Conservation (phyloP, 163 green algal species). For the Chlorella variabilis region DNA sequence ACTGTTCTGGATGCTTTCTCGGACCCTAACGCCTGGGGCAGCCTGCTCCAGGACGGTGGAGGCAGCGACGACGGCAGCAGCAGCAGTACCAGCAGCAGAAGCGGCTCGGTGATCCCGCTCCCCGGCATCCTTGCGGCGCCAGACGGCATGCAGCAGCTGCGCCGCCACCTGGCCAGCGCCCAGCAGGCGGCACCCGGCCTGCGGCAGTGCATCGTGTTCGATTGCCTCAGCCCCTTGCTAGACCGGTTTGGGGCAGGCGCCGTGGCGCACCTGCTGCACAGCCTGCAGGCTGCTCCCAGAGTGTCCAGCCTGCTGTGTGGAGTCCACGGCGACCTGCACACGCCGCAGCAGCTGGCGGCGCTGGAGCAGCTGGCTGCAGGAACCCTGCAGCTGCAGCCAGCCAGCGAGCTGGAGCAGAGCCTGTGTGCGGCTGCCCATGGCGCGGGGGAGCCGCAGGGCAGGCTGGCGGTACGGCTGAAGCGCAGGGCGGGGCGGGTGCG, state of each 20-base stretch:
- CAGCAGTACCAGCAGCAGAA: not conserved
- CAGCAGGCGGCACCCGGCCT: no score
- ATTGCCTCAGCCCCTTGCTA: constrained; percentile 29
- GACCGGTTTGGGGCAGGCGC: not conserved
- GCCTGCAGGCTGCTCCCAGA: not conserved
- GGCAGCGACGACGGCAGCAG: not conserved
- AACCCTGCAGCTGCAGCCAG: constrained; percentile 30
- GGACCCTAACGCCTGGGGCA: constrained; percentile 27
- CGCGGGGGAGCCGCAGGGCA: not conserved
- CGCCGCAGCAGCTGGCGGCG: constrained; percentile 17
- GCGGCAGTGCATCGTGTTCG: constrained; percentile 16
- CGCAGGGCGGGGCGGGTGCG: constrained; percentile 40
- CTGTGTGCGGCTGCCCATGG: not conserved
- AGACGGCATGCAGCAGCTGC: constrained; percentile 19
- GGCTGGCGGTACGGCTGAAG: constrained; percentile 15
- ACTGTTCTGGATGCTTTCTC: constrained; percentile 18
- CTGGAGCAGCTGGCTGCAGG: constrained; percentile 27
- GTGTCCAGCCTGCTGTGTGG: constrained; percentile 29
- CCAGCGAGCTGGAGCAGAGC: constrained; percentile 33
- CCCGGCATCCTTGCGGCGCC: not conserved
- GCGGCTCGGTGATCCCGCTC: not conserved
- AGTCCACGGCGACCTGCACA: constrained; percentile 47
- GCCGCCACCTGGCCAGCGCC: not conserved
- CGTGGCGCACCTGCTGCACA: constrained; percentile 18
- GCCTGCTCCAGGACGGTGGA: not conserved